phyloP scores from a whole-genome alignment of 345 rosid species.

The Odontarrhena argentea region DNA sequence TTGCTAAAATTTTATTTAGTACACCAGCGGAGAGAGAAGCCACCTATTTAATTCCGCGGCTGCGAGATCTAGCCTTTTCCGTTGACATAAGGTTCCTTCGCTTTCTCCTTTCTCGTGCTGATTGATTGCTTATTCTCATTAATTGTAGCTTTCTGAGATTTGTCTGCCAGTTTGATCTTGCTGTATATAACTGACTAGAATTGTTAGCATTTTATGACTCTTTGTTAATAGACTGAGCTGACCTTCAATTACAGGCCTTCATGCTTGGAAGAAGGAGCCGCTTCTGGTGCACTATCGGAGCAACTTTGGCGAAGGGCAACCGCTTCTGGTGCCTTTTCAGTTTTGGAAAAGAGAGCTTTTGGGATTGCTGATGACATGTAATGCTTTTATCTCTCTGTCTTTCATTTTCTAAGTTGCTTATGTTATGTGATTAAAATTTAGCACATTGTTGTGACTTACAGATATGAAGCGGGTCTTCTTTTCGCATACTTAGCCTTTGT shows the following conservation, averaged over 20 bases:
- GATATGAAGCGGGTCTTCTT: constrained; percentile 96
- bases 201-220: background rate
- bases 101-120: constrained; percentile 16
- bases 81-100: constrained; percentile 72
- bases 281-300: constrained; percentile 56
- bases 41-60: constrained; percentile 70
- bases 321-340: constrained; percentile 72
- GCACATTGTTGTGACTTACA: constrained; percentile 41
- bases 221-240: constrained; percentile 22
- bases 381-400: constrained; percentile 20
- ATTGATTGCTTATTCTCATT: constrained; percentile 11
- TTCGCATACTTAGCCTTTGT: constrained; percentile 91
- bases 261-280: constrained; percentile 51
- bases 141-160: constrained; percentile 17
- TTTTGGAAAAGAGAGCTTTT: constrained; percentile 79
- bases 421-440: constrained; percentile 17
- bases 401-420: constrained; percentile 11
- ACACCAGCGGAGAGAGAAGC: constrained; percentile 80
- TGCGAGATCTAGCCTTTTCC: constrained; percentile 92
- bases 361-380: constrained; percentile 99
- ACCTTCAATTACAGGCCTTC: constrained; percentile 49
- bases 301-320: constrained; percentile 93
- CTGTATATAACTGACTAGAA: constrained; percentile 13
- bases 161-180: constrained; percentile 18
- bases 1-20: constrained; percentile 41